Conservation (phyloP, 805 yeast species). For the Candida dajiaensis region DNA sequence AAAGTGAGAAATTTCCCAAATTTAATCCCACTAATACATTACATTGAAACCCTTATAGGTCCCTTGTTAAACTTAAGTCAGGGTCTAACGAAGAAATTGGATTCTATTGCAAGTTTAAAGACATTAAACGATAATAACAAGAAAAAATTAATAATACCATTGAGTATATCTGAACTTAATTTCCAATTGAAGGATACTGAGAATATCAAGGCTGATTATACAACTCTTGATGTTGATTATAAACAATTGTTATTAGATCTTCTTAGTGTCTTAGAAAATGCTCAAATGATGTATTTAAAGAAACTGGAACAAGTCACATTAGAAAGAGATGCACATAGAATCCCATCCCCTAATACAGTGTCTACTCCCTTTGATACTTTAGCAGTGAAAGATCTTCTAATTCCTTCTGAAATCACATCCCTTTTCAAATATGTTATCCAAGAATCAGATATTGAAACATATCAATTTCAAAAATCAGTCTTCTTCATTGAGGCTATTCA, state of each 20-base stretch:
- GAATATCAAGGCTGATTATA: not conserved
- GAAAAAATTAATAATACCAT: slow-evolving; percentile 16
- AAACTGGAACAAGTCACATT: slow-evolving; percentile 24
- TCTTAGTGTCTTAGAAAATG: slow-evolving; percentile 22
- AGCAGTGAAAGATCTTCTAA: slow-evolving; percentile 26
- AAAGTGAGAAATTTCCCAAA: slow-evolving; percentile 7
- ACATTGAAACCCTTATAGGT: slow-evolving; percentile 9
- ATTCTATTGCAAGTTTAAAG: not conserved
- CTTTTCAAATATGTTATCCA: slow-evolving; percentile 28
- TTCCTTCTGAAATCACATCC: slow-evolving; percentile 29
- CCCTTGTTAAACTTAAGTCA: slow-evolving; percentile 13
- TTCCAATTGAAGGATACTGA: not conserved
- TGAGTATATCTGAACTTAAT: slow-evolving; percentile 4
- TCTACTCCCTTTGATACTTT: slow-evolving; percentile 23
- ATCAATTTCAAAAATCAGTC: slow-evolving; percentile 25
- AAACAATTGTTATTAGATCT: slow-evolving; percentile 5
- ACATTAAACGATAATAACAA: slow-evolving; percentile 1
- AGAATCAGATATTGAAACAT: slow-evolving; percentile 19
- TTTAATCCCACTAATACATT: slow-evolving; percentile 15
- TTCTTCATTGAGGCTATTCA: slow-evolving; percentile 22
- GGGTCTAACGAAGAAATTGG: slow-evolving; percentile 7
- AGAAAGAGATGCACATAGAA: slow-evolving; percentile 27
- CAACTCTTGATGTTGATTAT: slow-evolving; percentile 5
- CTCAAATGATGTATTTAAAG: slow-evolving; percentile 24
- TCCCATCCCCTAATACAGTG: slow-evolving; percentile 25